Evolutionary conservation across 2,329 filamentous ascomycete genomes (phyloP).

Genomic region (Malbranchea cinnamomea): DNA sequence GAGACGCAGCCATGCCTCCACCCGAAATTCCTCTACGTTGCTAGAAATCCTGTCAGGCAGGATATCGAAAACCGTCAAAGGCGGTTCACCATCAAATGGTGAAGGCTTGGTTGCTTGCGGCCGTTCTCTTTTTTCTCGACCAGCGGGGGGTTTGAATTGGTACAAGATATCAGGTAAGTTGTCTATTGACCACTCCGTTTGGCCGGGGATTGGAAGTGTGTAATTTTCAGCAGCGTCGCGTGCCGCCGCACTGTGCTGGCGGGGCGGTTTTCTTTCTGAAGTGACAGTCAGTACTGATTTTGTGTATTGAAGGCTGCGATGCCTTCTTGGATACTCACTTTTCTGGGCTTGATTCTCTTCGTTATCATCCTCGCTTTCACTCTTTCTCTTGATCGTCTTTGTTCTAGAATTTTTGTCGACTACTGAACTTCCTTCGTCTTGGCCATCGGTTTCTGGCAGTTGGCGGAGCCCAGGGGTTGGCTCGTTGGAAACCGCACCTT

Average conservation of each 20-base stretch:
- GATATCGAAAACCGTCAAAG: conserved; percentile 12
- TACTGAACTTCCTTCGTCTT: too few species aligned
- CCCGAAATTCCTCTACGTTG: conserved; percentile 18
- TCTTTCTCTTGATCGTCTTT: too few species aligned
- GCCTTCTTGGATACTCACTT: not conserved
- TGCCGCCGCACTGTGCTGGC: conserved; percentile 5
- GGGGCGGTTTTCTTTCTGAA: conserved; percentile 3
- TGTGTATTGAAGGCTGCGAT: too few species aligned
- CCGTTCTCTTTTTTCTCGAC: conserved; percentile 3
- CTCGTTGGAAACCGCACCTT: too few species aligned
- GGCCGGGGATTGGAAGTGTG: conserved; percentile 8
- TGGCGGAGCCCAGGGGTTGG: too few species aligned
- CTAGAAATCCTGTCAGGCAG: conserved; percentile 18
- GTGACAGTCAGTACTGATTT: too few species aligned
- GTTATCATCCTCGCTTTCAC: too few species aligned
- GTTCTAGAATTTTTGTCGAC: too few species aligned
- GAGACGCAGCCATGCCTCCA: conserved; percentile 19
- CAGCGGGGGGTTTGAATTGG: conserved; percentile 7
- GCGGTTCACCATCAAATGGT: conserved; percentile 6
- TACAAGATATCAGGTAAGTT: conserved; percentile 17
- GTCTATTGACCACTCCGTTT: conserved; percentile 13
- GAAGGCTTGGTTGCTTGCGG: conserved; percentile 8
- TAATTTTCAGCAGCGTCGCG: conserved; percentile 3
- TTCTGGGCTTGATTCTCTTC: too few species aligned
- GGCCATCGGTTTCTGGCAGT: too few species aligned